These are phyloP conservation scores for Colletotrichum sublineola DNA, from an alignment of 2,329 filamentous ascomycete genomes.

Conservation along the genomic window DNA sequence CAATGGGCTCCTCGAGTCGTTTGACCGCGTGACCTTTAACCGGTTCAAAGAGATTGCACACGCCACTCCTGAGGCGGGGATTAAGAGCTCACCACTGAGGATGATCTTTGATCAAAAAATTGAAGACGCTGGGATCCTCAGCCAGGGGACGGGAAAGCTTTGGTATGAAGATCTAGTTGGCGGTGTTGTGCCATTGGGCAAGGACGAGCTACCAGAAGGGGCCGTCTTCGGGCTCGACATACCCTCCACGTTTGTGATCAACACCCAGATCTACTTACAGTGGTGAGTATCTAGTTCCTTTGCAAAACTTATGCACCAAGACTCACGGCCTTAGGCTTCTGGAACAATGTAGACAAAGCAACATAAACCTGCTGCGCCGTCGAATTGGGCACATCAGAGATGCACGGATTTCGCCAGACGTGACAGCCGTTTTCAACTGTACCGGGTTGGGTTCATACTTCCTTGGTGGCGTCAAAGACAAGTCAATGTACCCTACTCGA, in stretches of 20 bases:
- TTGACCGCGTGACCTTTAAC: slow-evolving; percentile 43
- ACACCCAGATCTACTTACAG: slow-evolving; percentile 87
- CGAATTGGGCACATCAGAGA: slow-evolving; percentile 79
- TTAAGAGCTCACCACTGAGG: slow-evolving; percentile 39
- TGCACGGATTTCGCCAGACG: slow-evolving; percentile 69
- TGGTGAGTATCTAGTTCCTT: slow-evolving; percentile 59
- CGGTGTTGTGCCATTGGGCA: slow-evolving; percentile 48
- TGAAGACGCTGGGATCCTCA: slow-evolving; percentile 49
- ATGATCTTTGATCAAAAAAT: slow-evolving; percentile 45
- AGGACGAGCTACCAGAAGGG: slow-evolving; percentile 50
- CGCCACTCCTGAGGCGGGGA: slow-evolving; percentile 35
- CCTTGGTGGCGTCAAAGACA: slow-evolving; percentile 86
- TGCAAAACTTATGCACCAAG: not conserved
- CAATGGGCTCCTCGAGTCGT: slow-evolving; percentile 50
- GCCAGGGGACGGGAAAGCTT: slow-evolving; percentile 52
- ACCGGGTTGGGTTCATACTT: slow-evolving; percentile 82
- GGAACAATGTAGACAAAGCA: slow-evolving; percentile 81
- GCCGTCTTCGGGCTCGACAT: slow-evolving; percentile 53
- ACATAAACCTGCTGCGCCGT: slow-evolving; percentile 76
- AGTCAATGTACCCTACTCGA: slow-evolving; percentile 78
- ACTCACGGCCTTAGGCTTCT: slow-evolving; percentile 61
- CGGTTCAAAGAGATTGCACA: slow-evolving; percentile 40
- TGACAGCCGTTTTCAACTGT: slow-evolving; percentile 79
- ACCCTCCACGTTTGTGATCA: slow-evolving; percentile 60
- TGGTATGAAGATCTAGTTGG: slow-evolving; percentile 59